Base-by-base conservation (phyloP, 164 flowering plant genomes). In the Liriodendron chinense region DNA sequence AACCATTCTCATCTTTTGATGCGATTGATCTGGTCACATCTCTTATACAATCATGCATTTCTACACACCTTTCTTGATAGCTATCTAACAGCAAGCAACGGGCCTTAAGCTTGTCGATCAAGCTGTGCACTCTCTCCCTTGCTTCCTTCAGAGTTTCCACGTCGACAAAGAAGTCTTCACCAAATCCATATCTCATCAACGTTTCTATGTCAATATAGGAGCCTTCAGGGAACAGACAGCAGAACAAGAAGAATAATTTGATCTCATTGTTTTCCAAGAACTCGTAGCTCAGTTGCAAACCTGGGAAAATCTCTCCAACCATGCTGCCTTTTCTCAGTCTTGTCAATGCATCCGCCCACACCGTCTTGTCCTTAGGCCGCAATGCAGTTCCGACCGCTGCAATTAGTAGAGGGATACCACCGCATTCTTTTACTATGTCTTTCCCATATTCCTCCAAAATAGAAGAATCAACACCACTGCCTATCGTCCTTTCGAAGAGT, bases 351-450 rank as follows among this genome's bases (percentile, higher is more conserved):
- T 64, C 59, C 0, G 21, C 34, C 82, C 86, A 81, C 5, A 48
- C 23, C 6, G 1, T 3, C 1, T 14, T 5, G 16, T 48, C 67
- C 21, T 64, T 76, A 3, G 59, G 34, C 16, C 68, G 7, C 22
- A 84, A 57, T 63, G 81, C 82, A 10, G 50, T 59, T 3, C 72
- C 86, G 13, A 84, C 50, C 0, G 79, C 73, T 1, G 61, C 74
- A 25, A 81, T 28, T 24, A 79, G 79, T 1, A 81, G 23, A 7
- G 84, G 86, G 63, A 81, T 21, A 1, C 82, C 79, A 3, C 76
- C 78, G 68, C 85, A 83, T 71, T 78, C 76, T 26, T 64, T 70
- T 12, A 28, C 75, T 10, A 83, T 68, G 1, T 76, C 47, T 65
- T 23, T 68, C 0, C 76, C 78, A 12, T 73, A 14, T 0, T 12